These are phyloP conservation scores for Fraxinus latifolia DNA, from an alignment of 305 asterid species.

Conservation along the genomic window DNA sequence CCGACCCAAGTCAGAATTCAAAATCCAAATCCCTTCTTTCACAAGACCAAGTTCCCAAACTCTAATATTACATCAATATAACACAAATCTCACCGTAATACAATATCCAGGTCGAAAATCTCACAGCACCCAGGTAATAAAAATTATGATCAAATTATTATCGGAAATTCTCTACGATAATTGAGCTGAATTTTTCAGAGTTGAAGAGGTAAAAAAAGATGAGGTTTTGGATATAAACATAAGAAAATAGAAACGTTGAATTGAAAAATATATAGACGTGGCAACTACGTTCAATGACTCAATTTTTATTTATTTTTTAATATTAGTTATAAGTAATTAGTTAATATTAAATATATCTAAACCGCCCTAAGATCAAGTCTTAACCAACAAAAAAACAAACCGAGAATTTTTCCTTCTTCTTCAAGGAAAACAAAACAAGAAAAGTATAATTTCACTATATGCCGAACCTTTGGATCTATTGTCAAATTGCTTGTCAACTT, in stretches of 20 bases:
- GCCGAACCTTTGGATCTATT: background rate
- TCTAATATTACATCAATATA: background rate
- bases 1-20: slow-evolving; percentile 25
- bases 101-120: background rate
- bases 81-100: slow-evolving; percentile 19
- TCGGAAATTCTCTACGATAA: background rate
- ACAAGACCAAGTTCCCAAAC: background rate
- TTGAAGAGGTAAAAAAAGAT: background rate
- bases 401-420: background rate
- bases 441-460: background rate
- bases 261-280: background rate
- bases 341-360: background rate
- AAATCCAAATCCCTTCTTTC: slow-evolving; percentile 9
- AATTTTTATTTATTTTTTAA: background rate
- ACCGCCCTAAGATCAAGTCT: background rate
- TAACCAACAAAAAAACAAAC: background rate
- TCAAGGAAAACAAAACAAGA: background rate
- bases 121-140: slow-evolving; percentile 18
- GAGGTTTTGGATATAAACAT: background rate
- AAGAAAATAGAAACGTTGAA: background rate
- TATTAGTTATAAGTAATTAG: background rate
- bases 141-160: background rate
- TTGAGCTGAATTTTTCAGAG: background rate
- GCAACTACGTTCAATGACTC: background rate
- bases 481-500: background rate